A percentile compares a stretch with the other conserved stretches of the same genome.
Evolutionary conservation across 345 rosid genomes (phyloP).

Genomic region (Turritis glabra): DNA sequence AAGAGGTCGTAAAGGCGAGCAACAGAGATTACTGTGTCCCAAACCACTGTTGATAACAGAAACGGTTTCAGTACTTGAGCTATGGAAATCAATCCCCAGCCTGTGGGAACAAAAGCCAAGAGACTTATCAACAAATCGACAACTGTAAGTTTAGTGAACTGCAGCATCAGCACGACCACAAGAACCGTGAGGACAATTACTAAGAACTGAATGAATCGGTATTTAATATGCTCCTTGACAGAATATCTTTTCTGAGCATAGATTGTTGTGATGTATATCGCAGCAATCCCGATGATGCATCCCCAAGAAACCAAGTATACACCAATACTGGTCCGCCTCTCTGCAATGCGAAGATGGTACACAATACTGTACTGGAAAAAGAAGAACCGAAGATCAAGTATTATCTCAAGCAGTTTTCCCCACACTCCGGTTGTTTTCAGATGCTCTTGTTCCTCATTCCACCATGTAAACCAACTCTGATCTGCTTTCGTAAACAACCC

Average conservation of each 20-base stretch:
- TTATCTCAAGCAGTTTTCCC: conserved; percentile 76
- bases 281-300: conserved; percentile 56
- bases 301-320: conserved; percentile 87
- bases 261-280: conserved; percentile 55
- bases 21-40: conserved; percentile 73
- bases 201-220: conserved; percentile 85
- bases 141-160: conserved; percentile 62
- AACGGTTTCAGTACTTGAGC: conserved; percentile 82
- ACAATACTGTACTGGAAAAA: conserved; percentile 89
- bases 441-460: conserved; percentile 95
- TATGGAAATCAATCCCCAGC: conserved; percentile 78
- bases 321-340: conserved; percentile 53
- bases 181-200: conserved; percentile 58
- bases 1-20: conserved; percentile 78
- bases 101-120: conserved; percentile 89
- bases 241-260: conserved; percentile 74
- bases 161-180: conserved; percentile 59
- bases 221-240: conserved; percentile 79
- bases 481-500: conserved; percentile 87
- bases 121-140: conserved; percentile 72
- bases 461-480: conserved; percentile 95
- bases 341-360: conserved; percentile 72
- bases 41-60: conserved; percentile 58
- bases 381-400: conserved; percentile 91
- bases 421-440: conserved; percentile 73